These are phyloP conservation scores for Cynanchum wilfordii DNA, from an alignment of 257 asterid genomes.

Conservation along the genomic window DNA sequence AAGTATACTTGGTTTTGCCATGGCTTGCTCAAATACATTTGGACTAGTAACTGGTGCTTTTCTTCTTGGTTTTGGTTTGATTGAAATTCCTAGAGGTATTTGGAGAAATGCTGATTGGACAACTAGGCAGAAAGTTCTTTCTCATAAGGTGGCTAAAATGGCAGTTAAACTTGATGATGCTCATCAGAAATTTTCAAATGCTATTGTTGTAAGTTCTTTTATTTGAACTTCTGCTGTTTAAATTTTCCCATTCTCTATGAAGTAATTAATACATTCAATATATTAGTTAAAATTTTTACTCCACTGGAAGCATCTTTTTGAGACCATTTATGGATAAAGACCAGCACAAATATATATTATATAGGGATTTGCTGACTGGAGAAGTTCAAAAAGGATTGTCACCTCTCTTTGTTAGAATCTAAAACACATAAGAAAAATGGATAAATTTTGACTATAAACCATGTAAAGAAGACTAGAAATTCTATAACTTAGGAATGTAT, in stretches of 20 bases:
- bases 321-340: background rate
- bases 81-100: conserved; percentile 66
- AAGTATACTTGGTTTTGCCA: conserved; percentile 66
- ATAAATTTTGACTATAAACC: background rate
- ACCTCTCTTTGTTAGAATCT: background rate
- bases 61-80: conserved; percentile 80
- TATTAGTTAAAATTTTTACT: background rate
- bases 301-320: background rate
- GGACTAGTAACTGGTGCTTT: conserved; percentile 85
- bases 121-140: conserved; percentile 55
- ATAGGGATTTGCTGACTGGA: conserved; percentile 1
- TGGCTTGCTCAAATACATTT: conserved; percentile 87
- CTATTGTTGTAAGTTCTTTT: conserved; percentile 56
- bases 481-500: background rate
- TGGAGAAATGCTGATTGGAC: conserved; percentile 83
- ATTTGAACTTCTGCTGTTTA: conserved; percentile 4
- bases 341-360: background rate
- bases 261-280: background rate
- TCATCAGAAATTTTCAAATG: conserved; percentile 66
- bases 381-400: background rate
- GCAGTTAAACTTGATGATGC: conserved; percentile 77
- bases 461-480: background rate
- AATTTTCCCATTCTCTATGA: background rate
- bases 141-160: conserved; percentile 71
- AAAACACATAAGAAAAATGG: background rate